Conservation (phyloP, 2,329 filamentous ascomycete species). For the Fusarium sp. region DNA sequence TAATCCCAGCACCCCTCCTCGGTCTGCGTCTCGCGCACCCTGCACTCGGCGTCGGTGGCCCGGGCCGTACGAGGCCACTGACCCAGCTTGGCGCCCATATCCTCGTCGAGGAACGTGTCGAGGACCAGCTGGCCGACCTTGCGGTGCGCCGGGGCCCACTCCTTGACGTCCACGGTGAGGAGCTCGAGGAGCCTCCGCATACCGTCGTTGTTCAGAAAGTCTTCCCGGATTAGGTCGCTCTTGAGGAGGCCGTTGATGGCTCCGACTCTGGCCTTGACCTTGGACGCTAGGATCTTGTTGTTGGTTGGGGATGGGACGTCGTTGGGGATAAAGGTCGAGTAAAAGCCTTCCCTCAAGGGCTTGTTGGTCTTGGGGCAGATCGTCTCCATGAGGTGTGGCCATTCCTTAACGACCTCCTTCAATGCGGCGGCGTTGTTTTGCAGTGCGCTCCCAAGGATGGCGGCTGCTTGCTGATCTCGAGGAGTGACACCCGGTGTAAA, state of each 20-base stretch:
- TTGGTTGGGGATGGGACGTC: slow-evolving; percentile 33
- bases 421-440: slow-evolving; percentile 72
- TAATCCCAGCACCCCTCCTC: slow-evolving; percentile 67
- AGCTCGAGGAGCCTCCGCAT: slow-evolving; percentile 63
- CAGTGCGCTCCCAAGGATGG: slow-evolving; percentile 64
- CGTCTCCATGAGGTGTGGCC: slow-evolving; percentile 53
- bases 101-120: slow-evolving; percentile 71
- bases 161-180: slow-evolving; percentile 56
- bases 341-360: slow-evolving; percentile 52
- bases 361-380: slow-evolving; percentile 48
- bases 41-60: slow-evolving; percentile 50
- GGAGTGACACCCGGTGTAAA: slow-evolving; percentile 43
- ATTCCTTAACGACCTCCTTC: slow-evolving; percentile 57
- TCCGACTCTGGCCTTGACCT: slow-evolving; percentile 54
- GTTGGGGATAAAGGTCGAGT: slow-evolving; percentile 51
- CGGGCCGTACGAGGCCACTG: slow-evolving; percentile 60
- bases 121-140: slow-evolving; percentile 66
- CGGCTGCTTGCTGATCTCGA: slow-evolving; percentile 61
- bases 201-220: slow-evolving; percentile 64
- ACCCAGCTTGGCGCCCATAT: slow-evolving; percentile 65
- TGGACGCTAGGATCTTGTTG: slow-evolving; percentile 40
- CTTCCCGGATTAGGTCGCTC: slow-evolving; percentile 58
- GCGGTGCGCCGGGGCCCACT: slow-evolving; percentile 60
- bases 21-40: slow-evolving; percentile 42
- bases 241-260: slow-evolving; percentile 66